A percentile compares a stretch with the other conserved stretches of the same genome.
phyloP scores from a whole-genome alignment of 176 grass and related monocot genomes.

The Musa schizocarpa region DNA sequence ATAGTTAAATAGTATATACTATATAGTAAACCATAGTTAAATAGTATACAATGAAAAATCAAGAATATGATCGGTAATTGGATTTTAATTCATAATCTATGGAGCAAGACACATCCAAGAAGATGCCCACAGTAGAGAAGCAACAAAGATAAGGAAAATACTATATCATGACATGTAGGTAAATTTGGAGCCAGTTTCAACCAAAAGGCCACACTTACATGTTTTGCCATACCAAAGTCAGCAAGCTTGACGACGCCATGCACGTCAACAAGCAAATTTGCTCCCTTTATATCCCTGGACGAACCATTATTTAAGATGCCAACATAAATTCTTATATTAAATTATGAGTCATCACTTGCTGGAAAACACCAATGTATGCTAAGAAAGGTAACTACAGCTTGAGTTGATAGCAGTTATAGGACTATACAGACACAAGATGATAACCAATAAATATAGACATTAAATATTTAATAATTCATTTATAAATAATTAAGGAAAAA shows the following conservation, averaged over 20 bases:
- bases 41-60: not conserved
- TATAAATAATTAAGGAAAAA: too few relatives aligned
- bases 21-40: too few relatives aligned
- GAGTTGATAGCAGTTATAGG: not conserved
- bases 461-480: too few relatives aligned
- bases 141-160: too few relatives aligned
- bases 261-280: conserved; percentile 93
- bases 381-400: not conserved
- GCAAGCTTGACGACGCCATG: conserved; percentile 95
- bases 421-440: not conserved
- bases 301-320: conserved; percentile 22
- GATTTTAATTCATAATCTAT: too few relatives aligned
- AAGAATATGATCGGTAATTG: not conserved
- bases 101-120: too few relatives aligned
- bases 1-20: not conserved
- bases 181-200: not conserved
- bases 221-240: conserved; percentile 99
- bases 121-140: too few relatives aligned
- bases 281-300: conserved; percentile 97
- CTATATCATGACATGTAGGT: not conserved
- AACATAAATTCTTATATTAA: not conserved
- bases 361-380: not conserved
- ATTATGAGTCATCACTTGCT: not conserved
- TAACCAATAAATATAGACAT: too few relatives aligned
- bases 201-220: conserved; percentile 47